A percentile compares a stretch with the other conserved stretches of the same genome.
These are phyloP conservation scores for Dioscorea alata DNA, from an alignment of 106 monocot genomes.

Conservation along the genomic window DNA sequence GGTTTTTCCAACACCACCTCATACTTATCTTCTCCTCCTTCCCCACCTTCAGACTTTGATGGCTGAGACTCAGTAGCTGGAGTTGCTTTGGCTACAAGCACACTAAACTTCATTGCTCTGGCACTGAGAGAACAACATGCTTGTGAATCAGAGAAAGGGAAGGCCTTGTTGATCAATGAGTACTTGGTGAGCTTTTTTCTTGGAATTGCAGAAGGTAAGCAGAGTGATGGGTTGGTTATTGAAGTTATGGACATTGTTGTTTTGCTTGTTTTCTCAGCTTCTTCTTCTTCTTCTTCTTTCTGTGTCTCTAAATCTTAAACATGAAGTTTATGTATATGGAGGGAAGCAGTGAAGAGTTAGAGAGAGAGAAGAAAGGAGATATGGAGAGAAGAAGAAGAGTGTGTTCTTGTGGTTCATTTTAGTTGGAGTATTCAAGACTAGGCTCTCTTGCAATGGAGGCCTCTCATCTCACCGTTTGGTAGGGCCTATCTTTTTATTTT, in stretches of 20 bases:
- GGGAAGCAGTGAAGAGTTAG: background rate
- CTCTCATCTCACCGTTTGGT: background rate
- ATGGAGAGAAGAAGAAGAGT: background rate
- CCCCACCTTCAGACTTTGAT: slow-evolving; percentile 34
- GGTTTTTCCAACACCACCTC: slow-evolving; percentile 87
- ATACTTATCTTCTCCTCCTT: slow-evolving; percentile 42
- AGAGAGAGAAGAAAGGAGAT: background rate
- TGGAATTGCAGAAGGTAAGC: slow-evolving; percentile 26
- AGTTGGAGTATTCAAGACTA: background rate
- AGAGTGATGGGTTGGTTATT: slow-evolving; percentile 28
- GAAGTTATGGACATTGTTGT: slow-evolving; percentile 30
- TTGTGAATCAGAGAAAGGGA: background rate
- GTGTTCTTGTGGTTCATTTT: slow-evolving; percentile 1
- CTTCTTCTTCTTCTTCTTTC: background rate
- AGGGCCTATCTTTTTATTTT: background rate
- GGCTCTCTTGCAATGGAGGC: background rate
- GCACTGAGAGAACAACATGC: background rate
- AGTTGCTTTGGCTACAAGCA: slow-evolving; percentile 24
- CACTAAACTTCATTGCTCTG: background rate
- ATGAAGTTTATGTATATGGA: background rate
- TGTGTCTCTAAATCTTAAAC: background rate
- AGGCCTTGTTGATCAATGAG: slow-evolving; percentile 2
- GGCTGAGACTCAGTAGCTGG: slow-evolving; percentile 42
- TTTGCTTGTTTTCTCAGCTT: background rate
- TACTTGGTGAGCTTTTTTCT: slow-evolving; percentile 18